Base-by-base conservation (phyloP, 164 flowering plant genomes). In the Tinospora cordifolia region DNA sequence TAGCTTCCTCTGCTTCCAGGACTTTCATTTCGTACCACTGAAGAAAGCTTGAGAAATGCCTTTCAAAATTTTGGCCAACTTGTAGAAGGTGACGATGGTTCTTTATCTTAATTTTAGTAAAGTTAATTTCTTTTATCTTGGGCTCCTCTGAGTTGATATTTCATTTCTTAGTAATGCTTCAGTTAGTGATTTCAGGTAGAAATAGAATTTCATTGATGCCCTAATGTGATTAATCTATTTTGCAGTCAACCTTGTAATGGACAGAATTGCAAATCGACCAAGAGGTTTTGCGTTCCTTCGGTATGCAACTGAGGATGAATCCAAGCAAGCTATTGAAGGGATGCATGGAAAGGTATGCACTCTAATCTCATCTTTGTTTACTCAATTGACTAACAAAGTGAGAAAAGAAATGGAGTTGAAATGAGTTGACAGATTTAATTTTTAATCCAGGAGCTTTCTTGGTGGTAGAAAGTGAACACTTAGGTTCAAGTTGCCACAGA, bases 281-380 rank as follows among this genome's bases (percentile, higher is more conserved):
- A 87, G 93, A 79, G 98, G 98, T 36, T 93, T 91, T 83, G 98
- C 98, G 44, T 93, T 93, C 74, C 81, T 93, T 60, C 83, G 86
- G 24, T 91, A 91, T 77, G 84, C 84, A 27, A 88, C 93, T 8
- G 91, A 84, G 76, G 96, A 91, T 77, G 96, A 91, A 74, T 87
- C 93, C 47, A 83, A 78, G 71, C 86, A 85, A 70, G 97, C 97
- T 69, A 89, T 93, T 14, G 89, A 91, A 73, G 98, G 93, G 54
- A 93, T 93, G 97, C 98, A 93, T 81, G 98, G 98, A 46, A 93
- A 91, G 96, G 98, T 88, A 71, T 66, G 71, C 74, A 41, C 17
- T 51, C 34, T n/a, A 14, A 57, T 15, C 1, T 14, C 12, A 58
- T 58, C 62, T 36, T 34, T 0, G 36, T 64, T 36, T 64, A 14